Base-by-base conservation (phyloP, 768 basidiomycete species). In the Tylopilus balloui region DNA sequence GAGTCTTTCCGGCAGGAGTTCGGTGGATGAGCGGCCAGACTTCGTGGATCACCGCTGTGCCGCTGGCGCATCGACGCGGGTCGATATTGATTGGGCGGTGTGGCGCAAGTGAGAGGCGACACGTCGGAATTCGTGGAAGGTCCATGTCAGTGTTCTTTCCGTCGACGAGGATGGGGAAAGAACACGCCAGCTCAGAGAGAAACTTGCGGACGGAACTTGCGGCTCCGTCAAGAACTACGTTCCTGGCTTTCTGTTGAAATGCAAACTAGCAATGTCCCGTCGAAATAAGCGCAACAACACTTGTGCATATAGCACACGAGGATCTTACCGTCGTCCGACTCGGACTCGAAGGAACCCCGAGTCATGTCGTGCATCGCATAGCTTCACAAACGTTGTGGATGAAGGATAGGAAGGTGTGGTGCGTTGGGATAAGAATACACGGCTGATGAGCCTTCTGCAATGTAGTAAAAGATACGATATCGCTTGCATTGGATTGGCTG, bases 381-480 rank as follows among this genome's bases (percentile, higher is more conserved):
- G 44, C 50, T 54, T 45, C 56, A 47, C 40, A 50, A 37, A 20
- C 48, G 29, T 48, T 29, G 34, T 40, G 39, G 36, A 47, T 25
- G 42, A 12, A 10, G 41, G 35, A 36, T 21, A 42, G 39, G 28
- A 48, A 50, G 50, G 50, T n/a, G 53, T 49, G 47, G 47, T 37
- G 49, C 52, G 54, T 61, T 54, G 55, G 55, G 61, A 55, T 59
- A 57, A 48, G 42, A 54, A 47, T 34, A 51, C 47, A 37, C 47
- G 32, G 41, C 48, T 27, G 45, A 25, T 54, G 23, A 8, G 48
- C 51, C 48, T 47, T 42, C 50, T 53, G 52, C 47, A 50, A 55
- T 49, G 46, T 23, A 51, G 55, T 59, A 55, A 59, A 52, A 59
- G 53, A 58, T 67, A 62, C 53, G 54, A 56, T 58, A 65, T 48